Evolutionary conservation across 768 basidiomycete genomes (phyloP), one percentile per base, ranked within the genome.

Genomic region (Filobasidium floriforme): DNA sequence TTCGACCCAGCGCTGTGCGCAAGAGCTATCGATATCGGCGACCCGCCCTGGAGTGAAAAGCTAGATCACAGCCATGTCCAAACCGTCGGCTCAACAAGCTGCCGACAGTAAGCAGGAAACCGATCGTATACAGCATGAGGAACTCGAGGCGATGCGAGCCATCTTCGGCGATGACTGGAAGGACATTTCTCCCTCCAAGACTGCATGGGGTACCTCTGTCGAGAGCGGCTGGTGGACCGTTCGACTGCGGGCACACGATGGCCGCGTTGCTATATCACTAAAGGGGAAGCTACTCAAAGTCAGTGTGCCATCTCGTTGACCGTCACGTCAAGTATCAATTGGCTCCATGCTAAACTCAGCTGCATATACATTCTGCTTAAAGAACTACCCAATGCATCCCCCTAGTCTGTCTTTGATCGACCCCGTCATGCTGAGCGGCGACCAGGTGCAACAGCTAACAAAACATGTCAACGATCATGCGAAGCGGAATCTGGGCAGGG

Each of bases 201-300:
- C 75, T 46, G 72, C 72, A 70, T 77, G 76, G 76, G 75, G 75
- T 6, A 74, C 72, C 4, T 66, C 70, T 41, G 55, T 61, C 2
- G 71, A 77, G 24, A 68, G 60, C 15, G 73, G 74, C 41, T 75
- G 75, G 71, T 76, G 73, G 73, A 69, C 68, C 49, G 70, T 76
- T 12, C 70, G 41, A 14, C 55, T 76, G 18, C 51, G 61, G 37
- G 70, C 61, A 15, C 66, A 72, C 29, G 73, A 75, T 59, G 69
- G 66, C 44, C 54, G 69, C 41, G 75, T 77, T 11, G 46, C 62
- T 9, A 68, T 77, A 1, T 66, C 65, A 1, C 41, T 76, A 22
- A 72, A 67, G 54, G 75, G 75, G n/a, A 70, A 63, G 37, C 65
- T 75, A 61, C 67, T 66, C 14, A 73, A 72, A 65, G 76, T 74